Percentiles rank a stretch among this genome's conserved stretches.
Conservation (phyloP, 140 eudicot genomes). For the Senecio squalidus region DNA sequence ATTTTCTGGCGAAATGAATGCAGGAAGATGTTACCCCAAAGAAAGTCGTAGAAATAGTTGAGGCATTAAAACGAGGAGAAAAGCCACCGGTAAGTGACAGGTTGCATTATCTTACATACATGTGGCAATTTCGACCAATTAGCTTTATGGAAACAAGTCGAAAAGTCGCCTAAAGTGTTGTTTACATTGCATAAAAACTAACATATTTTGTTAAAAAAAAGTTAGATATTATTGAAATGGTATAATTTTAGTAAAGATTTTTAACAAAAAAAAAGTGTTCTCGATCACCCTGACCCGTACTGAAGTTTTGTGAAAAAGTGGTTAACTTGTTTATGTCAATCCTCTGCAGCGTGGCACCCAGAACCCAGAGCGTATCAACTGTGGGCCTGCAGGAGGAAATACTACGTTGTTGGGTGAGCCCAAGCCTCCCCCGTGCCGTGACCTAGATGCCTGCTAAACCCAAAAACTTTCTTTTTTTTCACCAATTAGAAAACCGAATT, state of each 20-base stretch:
- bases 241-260: too few relatives aligned
- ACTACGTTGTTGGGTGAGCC: conserved; percentile 84
- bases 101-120: background rate
- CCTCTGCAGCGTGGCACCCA: conserved; percentile 80
- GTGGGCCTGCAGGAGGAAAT: conserved; percentile 91
- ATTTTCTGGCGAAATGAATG: background rate
- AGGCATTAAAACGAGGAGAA: conserved; percentile 82
- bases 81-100: conserved; percentile 78
- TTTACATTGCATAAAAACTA: too few relatives aligned
- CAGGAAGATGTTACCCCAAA: conserved; percentile 95
- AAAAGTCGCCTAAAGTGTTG: too few relatives aligned
- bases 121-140: background rate
- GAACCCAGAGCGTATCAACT: conserved; percentile 59
- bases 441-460: conserved; percentile 79
- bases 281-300: too few relatives aligned
- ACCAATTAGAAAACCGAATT: background rate
- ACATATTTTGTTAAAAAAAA: too few relatives aligned
- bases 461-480: background rate
- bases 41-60: conserved; percentile 81
- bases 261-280: too few relatives aligned
- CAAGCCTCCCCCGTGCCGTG: conserved; percentile 90
- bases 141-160: too few relatives aligned
- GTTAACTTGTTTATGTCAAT: background rate
- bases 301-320: background rate
- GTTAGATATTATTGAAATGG: too few relatives aligned